Evolutionary conservation across 768 basidiomycete species (phyloP).

Genomic region (Rhizopogon roseolus): DNA sequence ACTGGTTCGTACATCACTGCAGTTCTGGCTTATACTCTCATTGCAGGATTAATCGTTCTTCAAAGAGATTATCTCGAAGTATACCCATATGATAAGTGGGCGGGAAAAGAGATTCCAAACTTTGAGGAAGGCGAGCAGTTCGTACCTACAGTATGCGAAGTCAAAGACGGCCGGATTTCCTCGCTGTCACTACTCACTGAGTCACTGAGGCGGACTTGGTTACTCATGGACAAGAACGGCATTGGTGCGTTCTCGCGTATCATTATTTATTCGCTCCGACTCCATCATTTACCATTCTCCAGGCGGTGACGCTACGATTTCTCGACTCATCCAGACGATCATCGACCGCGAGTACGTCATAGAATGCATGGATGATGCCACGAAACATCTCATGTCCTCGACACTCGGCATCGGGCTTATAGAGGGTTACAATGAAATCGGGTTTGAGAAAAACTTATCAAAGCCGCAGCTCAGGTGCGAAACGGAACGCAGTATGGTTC

Average conservation of each 20-base stretch:
- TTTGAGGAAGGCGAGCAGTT: too few relatives aligned
- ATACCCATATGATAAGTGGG: too few relatives aligned
- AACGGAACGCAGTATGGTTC: conserved; percentile 94
- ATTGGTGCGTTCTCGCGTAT: conserved; percentile 58
- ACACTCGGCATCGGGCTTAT: conserved; percentile 91
- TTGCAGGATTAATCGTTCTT: conserved; percentile 72
- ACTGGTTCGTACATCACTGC: conserved; percentile 49
- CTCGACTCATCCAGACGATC: conserved; percentile 93
- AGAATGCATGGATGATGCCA: conserved; percentile 80
- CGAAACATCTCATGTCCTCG: conserved; percentile 91
- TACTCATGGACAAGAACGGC: conserved; percentile 96
- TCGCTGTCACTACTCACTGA: conserved; percentile 85
- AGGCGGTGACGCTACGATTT: conserved; percentile 99
- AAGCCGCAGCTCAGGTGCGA: conserved; percentile 92
- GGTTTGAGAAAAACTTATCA: conserved; percentile 83
- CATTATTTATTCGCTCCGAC: background rate
- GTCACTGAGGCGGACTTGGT: conserved; percentile 97
- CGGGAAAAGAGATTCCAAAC: too few relatives aligned
- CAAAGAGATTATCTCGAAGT: too few relatives aligned
- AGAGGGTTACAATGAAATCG: conserved; percentile 91
- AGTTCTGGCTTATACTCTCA: background rate
- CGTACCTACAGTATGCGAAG: too few relatives aligned
- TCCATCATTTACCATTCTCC: background rate
- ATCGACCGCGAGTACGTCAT: conserved; percentile 90
- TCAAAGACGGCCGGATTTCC: conserved; percentile 78